phyloP scores from a whole-genome alignment of 805 yeast species.

The Myxozyma neotropica region DNA sequence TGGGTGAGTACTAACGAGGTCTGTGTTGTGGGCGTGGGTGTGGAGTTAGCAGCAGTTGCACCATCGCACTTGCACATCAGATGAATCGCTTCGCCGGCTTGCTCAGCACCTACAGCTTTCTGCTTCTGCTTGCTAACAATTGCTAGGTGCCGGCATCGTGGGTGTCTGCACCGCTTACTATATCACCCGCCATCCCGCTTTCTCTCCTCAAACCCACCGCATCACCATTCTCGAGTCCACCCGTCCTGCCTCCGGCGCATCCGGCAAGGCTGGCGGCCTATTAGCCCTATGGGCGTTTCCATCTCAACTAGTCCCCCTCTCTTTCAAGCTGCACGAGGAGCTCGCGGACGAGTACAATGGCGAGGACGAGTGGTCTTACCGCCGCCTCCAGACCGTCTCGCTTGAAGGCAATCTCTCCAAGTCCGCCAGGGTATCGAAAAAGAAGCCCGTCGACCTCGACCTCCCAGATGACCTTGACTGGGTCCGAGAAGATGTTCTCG shows the following conservation, averaged over 20 bases:
- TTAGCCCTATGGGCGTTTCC: slow-evolving; percentile 97
- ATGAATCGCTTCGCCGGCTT: too few species aligned
- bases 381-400: slow-evolving; percentile 82
- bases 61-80: not conserved
- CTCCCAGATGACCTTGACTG: slow-evolving; percentile 73
- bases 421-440: slow-evolving; percentile 24
- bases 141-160: slow-evolving; percentile 77
- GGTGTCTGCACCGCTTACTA: slow-evolving; percentile 95
- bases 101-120: too few species aligned
- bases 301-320: slow-evolving; percentile 84
- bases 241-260: slow-evolving; percentile 95
- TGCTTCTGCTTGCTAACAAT: not conserved
- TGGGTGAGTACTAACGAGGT: slow-evolving; percentile 51
- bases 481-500: slow-evolving; percentile 67
- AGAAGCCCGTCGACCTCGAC: slow-evolving; percentile 16
- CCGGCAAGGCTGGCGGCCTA: slow-evolving; percentile 96
- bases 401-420: slow-evolving; percentile 74
- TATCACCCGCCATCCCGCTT: slow-evolving; percentile 78
- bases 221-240: slow-evolving; percentile 86
- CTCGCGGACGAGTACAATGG: slow-evolving; percentile 79
- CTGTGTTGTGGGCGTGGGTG: not conserved
- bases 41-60: not conserved
- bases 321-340: slow-evolving; percentile 83
- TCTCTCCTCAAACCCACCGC: slow-evolving; percentile 70
- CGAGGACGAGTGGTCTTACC: slow-evolving; percentile 88